A percentile compares a stretch with the other conserved stretches of the same genome.
These are phyloP conservation scores for Penicillium palitans DNA, from an alignment of 2,329 filamentous ascomycete genomes.

Conservation along the genomic window DNA sequence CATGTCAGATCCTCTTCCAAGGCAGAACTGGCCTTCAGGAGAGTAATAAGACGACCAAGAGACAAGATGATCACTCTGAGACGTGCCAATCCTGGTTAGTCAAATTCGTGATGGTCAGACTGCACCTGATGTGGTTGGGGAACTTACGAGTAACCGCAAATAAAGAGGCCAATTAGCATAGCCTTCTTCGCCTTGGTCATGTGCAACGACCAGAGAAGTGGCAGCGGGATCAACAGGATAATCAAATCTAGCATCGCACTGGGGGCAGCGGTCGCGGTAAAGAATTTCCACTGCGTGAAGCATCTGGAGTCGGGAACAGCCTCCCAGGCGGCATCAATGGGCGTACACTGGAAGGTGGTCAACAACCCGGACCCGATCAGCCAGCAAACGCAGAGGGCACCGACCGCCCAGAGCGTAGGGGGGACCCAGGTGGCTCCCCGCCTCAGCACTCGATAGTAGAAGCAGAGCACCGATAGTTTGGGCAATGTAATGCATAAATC, in stretches of 20 bases:
- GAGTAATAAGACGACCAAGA: not conserved
- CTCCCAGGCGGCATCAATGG: not conserved
- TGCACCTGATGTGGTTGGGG: not conserved
- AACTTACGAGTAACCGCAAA: not conserved
- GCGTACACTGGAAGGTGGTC: not conserved
- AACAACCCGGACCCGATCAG: not conserved
- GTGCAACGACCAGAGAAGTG: not conserved
- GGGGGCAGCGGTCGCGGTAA: not conserved
- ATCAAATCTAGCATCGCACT: not conserved
- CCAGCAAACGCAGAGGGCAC: not conserved
- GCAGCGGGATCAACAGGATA: not conserved
- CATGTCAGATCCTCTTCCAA: not conserved
- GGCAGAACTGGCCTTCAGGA: not conserved
- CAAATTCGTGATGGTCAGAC: not conserved
- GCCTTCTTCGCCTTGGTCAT: not conserved
- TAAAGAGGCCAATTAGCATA: not conserved
- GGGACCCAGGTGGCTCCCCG: not conserved
- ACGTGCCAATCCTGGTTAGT: not conserved
- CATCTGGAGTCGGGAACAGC: not conserved
- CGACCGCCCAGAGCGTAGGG: not conserved
- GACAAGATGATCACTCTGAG: not conserved
- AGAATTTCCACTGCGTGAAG: not conserved
- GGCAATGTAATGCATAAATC: not conserved
- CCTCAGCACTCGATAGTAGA: not conserved
- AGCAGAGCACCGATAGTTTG: not conserved